Evolutionary conservation across 1,139 yeast species (phyloP).

Genomic region (Candida sanyaensis): DNA sequence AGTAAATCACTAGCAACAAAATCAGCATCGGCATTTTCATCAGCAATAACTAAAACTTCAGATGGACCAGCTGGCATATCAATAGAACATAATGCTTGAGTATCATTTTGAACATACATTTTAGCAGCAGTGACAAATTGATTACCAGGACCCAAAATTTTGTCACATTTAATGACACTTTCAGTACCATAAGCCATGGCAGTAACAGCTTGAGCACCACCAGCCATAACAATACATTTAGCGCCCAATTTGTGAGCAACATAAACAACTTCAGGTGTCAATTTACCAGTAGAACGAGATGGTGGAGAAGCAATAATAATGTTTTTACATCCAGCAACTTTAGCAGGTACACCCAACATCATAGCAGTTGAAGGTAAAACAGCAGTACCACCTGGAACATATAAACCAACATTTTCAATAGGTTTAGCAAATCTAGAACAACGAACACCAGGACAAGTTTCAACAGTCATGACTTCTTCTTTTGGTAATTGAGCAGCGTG

Average conservation of each 20-base stretch:
- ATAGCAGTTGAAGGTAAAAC: constrained; percentile 96
- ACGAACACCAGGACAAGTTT: constrained; percentile 89
- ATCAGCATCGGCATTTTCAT: constrained; percentile 82
- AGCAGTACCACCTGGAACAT: constrained; percentile 99
- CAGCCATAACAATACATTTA: constrained; percentile 85
- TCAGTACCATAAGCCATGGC: constrained; percentile 99
- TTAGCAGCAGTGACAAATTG: constrained; percentile 99
- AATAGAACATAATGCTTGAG: constrained; percentile 90
- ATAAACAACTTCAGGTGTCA: constrained; percentile 96
- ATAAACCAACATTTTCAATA: constrained; percentile 90
- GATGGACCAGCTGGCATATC: constrained; percentile 99
- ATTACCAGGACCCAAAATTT: constrained; percentile 97
- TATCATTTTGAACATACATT: constrained; percentile 95
- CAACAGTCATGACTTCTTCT: constrained; percentile 74
- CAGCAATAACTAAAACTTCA: constrained; percentile 94
- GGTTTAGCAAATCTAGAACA: constrained; percentile 97
- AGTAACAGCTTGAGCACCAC: constrained; percentile 99
- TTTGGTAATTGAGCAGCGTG: constrained; percentile 86
- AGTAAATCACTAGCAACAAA: constrained; percentile 93
- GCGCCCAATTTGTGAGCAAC: constrained; percentile 98
- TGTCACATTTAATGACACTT: constrained; percentile 88
- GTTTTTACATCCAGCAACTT: constrained; percentile 95
- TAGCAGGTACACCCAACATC: constrained; percentile 99
- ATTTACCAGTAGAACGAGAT: constrained; percentile 80
- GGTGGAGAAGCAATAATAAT: constrained; percentile 99